Base-by-base conservation (phyloP, 23 red algal genomes). In the Cyanidiococcus yangmingshanensis region DNA sequence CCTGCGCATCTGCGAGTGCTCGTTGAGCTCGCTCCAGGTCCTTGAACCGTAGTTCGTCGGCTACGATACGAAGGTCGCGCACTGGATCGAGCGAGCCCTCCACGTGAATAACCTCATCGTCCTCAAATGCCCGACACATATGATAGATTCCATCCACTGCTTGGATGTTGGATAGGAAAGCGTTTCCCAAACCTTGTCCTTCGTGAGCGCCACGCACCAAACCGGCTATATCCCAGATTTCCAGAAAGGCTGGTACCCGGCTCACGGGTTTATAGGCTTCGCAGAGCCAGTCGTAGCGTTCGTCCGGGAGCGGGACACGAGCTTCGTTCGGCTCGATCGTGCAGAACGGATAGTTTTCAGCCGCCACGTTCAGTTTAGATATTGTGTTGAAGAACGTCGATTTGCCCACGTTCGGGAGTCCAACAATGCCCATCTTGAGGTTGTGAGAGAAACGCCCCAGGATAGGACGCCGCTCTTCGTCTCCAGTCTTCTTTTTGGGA, bases 271-370 rank as follows among this genome's bases (percentile, higher is more conserved):
- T 83, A 80, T 84, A 92, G 3, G 75, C 77, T 29, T 89, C 77
- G 50, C 71, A 77, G 18, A 98, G 84, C 88, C 85, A 98, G 38
- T 98, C 86, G 74, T 89, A 98, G 30, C 94, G 94, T 38, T 98
- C 85, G 74, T 98, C 94, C 2, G 89, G 89, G 38, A 98, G 84
- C 12, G 76, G 31, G 1, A 91, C 86, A 7, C 94, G 81, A 30
- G 88, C 94, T 59, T 91, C 94, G 77, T 98, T 91, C 32, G 94
- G 68, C 59, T 98, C 94, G 40, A 98, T 98, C 24, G 94, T 98
- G 80, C 94, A 98, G 54, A 98, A 98, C 1, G 94, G 94, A 59
- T 91, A 98, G 84, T 98, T 98, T 58, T 91, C 94, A 17, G 94
- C 88, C 27, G 87, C 79, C 33, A 91, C 89, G 76, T 74, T 84